A percentile compares a stretch with the other conserved stretches of the same genome.
Conservation (phyloP, 768 basidiomycete species). For the Phanerodontia chrysosporium region DNA sequence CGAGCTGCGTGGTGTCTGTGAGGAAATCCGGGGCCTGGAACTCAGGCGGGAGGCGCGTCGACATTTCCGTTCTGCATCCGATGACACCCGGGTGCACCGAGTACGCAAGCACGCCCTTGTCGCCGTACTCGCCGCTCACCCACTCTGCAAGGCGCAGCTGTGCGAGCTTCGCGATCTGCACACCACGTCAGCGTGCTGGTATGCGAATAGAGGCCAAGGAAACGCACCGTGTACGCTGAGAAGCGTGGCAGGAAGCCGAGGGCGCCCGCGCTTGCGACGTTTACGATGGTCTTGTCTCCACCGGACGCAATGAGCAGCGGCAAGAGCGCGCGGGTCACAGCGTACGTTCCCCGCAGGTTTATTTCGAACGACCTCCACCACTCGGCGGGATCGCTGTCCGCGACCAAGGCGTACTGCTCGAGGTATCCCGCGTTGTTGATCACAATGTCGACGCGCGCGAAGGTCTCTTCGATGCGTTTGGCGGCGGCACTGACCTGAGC, state of each 20-base stretch:
- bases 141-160: conserved; percentile 6
- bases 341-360: conserved; percentile 9
- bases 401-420: neutral
- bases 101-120: conserved; percentile 4
- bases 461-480: neutral
- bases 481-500: neutral
- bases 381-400: conserved; percentile 7
- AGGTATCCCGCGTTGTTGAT: conserved; percentile 1
- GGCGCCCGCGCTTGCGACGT: conserved; percentile 1
- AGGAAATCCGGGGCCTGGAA: neutral
- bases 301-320: conserved; percentile 6
- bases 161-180: conserved; percentile 2
- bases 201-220: neutral
- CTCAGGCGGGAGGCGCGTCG: neutral
- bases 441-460: neutral
- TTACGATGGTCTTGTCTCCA: neutral
- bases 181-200: neutral
- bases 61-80: conserved; percentile 13
- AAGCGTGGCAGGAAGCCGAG: neutral
- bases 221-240: neutral
- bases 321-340: conserved; percentile 9
- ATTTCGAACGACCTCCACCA: conserved; percentile 8
- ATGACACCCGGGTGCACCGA: conserved; percentile 10
- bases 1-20: conserved; percentile 8
- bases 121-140: conserved; percentile 1